Evolutionary conservation across 73 alveolate genomes (phyloP), one percentile per base, ranked within the genome.

Genomic region (Paramecium sonneborni): DNA sequence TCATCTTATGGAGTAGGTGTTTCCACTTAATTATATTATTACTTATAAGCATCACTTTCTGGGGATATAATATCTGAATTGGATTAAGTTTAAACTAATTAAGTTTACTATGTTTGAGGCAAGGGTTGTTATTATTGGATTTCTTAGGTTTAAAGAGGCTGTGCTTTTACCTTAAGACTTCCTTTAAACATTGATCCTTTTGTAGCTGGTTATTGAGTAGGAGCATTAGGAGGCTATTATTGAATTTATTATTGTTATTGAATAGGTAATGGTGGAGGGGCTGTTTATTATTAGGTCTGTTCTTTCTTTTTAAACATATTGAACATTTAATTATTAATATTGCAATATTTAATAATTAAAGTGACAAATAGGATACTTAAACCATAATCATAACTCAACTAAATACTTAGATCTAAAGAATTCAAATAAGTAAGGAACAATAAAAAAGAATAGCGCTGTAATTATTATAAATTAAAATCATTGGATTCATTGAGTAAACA

Each of bases 41-140:
- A 46, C 55, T 79, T 79, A 28, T 79, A 79, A 12, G 90, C 90
- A 43, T 79, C 90, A 79, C 76, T 43, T 28, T 79, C 90, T 41
- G 44, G 74, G 46, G 46, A 46, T 44, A 79, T 5, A 10, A 79
- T 79, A 43, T 79, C 90, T 2, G 90, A 79, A 34, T 44, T 79
- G 3, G 41, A 18, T 24, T 44, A 37, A 43, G 90, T 34, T 46
- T 46, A 46, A 46, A 14, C 5, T 46, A 46, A 5, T 30, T 52
- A 52, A 3, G 62, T n/a, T 6, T 48, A 8, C 2, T 48, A 48
- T 12, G 30, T n/a, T 18, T 18, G 34, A 52, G 30, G 30, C 12
- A 1, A 18, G 10, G 10, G 68, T 8, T 18, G 5, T 18, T 18
- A 52, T 52, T 52, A 52, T 15, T 52, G 11, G 2, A 62, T 12